A percentile compares a stretch with the other conserved stretches of the same genome.
phyloP scores from a whole-genome alignment of 2,329 filamentous ascomycete species.

The Ophiobolus disseminans region DNA sequence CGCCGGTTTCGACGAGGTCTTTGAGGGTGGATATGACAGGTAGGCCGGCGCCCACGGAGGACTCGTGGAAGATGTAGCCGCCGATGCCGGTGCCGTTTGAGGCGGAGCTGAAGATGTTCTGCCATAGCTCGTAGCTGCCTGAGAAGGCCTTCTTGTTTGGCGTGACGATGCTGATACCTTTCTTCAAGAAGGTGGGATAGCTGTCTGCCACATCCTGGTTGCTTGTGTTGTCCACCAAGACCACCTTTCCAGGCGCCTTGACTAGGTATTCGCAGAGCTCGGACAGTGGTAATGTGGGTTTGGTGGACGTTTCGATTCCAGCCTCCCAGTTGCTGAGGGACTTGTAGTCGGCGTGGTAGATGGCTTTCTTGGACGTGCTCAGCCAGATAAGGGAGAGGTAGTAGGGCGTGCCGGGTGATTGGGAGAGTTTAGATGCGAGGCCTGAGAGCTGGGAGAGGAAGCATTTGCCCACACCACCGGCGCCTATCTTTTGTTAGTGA shows the following conservation, averaged over 20 bases:
- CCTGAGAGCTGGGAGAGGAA: conserved; percentile 83
- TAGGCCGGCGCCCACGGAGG: conserved; percentile 89
- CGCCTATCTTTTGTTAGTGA: conserved; percentile 65
- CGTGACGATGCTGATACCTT: conserved; percentile 89
- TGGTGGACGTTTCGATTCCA: conserved; percentile 68
- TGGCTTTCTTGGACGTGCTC: conserved; percentile 81
- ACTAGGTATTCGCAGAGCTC: conserved; percentile 80
- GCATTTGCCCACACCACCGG: conserved; percentile 89
- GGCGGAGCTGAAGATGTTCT: conserved; percentile 81
- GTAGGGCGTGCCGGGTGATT: conserved; percentile 63
- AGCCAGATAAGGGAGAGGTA: conserved; percentile 83
- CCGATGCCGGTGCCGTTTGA: conserved; percentile 66
- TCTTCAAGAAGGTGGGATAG: conserved; percentile 81
- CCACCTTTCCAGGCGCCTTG: conserved; percentile 75
- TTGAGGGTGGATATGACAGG: conserved; percentile 93
- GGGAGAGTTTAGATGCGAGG: conserved; percentile 66
- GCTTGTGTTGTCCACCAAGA: conserved; percentile 96
- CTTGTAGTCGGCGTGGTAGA: conserved; percentile 77
- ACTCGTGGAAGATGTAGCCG: conserved; percentile 92
- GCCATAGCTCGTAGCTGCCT: conserved; percentile 79
- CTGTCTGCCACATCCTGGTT: conserved; percentile 82
- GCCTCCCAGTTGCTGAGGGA: conserved; percentile 67
- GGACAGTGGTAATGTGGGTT: conserved; percentile 70
- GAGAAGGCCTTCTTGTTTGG: conserved; percentile 99
- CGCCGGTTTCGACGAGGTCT: conserved; percentile 92